Evolutionary conservation across 352 stramenopile species (phyloP).

Genomic region (Thraustochytrium sp.): DNA sequence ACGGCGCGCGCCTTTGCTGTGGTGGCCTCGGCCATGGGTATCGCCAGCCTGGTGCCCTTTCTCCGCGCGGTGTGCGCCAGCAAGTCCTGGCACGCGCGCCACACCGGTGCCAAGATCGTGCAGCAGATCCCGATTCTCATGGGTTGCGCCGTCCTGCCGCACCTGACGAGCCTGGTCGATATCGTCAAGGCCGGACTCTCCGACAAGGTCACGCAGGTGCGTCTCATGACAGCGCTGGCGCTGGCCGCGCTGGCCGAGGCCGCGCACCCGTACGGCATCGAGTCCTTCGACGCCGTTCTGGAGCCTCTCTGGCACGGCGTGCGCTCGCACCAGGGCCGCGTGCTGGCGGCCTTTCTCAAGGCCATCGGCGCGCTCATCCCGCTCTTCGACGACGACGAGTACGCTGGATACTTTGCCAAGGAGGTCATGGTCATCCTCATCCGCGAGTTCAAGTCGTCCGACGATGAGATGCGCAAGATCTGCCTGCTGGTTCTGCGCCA

Average conservation of each 20-base stretch:
- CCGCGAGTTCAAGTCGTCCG: constrained; percentile 91
- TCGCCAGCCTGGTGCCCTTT: constrained; percentile 94
- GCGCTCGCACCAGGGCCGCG: constrained; percentile 93
- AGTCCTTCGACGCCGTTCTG: constrained; percentile 98
- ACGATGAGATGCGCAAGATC: constrained; percentile 99
- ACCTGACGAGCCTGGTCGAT: constrained; percentile 94
- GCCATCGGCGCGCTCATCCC: constrained; percentile 98
- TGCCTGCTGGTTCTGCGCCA: constrained; percentile 91
- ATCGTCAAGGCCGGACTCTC: constrained; percentile 95
- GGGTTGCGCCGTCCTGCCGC: constrained; percentile 93
- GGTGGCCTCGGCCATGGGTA: constrained; percentile 95
- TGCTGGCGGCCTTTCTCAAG: constrained; percentile 95
- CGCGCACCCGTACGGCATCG: constrained; percentile 97
- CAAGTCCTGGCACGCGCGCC: constrained; percentile 96
- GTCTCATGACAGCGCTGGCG: constrained; percentile 94
- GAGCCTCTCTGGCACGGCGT: constrained; percentile 95
- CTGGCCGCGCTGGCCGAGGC: constrained; percentile 94
- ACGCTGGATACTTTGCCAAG: constrained; percentile 97
- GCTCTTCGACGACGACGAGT: constrained; percentile 94
- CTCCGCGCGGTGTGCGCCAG: constrained; percentile 97
- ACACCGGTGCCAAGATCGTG: constrained; percentile 99
- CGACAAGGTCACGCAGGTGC: constrained; percentile 95
- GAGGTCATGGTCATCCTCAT: constrained; percentile 99
- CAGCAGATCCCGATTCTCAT: constrained; percentile 95
- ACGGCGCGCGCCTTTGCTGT: constrained; percentile 96